Conservation (phyloP, 345 rosid species). For the Lumnitzera racemosa region DNA sequence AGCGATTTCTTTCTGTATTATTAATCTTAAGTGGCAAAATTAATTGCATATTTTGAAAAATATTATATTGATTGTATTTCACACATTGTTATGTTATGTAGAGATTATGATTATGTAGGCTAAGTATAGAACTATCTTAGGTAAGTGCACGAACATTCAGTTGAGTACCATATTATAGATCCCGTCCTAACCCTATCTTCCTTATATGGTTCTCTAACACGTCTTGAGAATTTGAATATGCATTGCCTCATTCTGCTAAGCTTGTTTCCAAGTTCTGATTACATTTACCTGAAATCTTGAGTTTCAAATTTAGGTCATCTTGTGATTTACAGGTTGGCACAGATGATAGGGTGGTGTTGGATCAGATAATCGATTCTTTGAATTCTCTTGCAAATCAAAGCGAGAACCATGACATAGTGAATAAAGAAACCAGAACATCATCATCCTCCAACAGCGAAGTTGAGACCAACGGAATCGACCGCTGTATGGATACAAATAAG, state of each 20-base stretch:
- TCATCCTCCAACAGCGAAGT: constrained; percentile 46
- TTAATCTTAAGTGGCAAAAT: not conserved
- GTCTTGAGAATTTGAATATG: too few relatives aligned
- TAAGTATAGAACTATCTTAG: not conserved
- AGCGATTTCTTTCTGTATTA: not conserved
- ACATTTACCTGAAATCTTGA: not conserved
- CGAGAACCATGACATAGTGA: constrained; percentile 21
- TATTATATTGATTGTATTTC: not conserved
- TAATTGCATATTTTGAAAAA: not conserved
- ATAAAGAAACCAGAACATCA: constrained; percentile 30
- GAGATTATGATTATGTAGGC: not conserved
- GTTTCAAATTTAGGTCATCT: constrained; percentile 8
- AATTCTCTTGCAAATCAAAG: constrained; percentile 64
- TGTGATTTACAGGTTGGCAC: constrained; percentile 73
- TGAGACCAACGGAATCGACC: constrained; percentile 31
- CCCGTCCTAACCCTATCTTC: too few relatives aligned
- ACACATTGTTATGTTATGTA: not conserved
- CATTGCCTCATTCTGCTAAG: not conserved
- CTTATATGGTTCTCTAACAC: too few relatives aligned
- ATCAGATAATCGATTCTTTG: constrained; percentile 82
- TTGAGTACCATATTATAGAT: too few relatives aligned
- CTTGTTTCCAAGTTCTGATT: not conserved
- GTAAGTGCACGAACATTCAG: too few relatives aligned
- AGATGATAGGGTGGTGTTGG: constrained; percentile 60
- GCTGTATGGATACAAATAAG: constrained; percentile 22